Base-by-base conservation (phyloP, 176 grass and related monocot species). In the Paspalum vaginatum region DNA sequence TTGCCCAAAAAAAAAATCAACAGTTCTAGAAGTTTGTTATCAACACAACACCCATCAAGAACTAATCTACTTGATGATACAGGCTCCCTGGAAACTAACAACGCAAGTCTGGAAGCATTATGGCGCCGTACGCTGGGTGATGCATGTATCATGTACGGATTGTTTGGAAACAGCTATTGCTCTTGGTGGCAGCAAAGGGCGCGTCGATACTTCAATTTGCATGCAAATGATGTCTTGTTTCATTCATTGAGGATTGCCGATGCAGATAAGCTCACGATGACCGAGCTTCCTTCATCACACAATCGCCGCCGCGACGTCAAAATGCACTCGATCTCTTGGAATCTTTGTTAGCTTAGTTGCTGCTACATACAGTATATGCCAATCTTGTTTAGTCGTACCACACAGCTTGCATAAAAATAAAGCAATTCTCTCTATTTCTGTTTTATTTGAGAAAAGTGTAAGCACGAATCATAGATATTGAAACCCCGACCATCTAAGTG, bases 171-270 rank as follows among this genome's bases (percentile, higher is more conserved):
- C 8, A 27, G 51, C 2, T 39, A 8, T 63, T 63, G 68, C 68
- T 37, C 20, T n/a, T 8, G 51, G 38, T 27, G 32, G 11, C 78
- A 76, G 71, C 53, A 76, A 87, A 81, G 58, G 21, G 32, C 42
- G 45, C 8, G 62, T 15, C 21, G 70, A 54, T 44, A 46, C 78
- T 76, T 80, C 7, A 8, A 21, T 79, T 74, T 62, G 85, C 71
- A 61, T 62, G 52, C 72, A 39, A 81, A 76, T 32, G 12, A 56
- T 81, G 69, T 40, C 25, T 25, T 58, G 41, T n/a, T n/a, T n/a
- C n/a, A 5, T 51, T 9, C 17, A 63, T 63, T 15, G 38, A 45
- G 22, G 52, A 46, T 79, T 39, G 20, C 45, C 40, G n/a, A n/a
- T n/a, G n/a, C n/a, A 32, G 32, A 32, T 32, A 32, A 62, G 69